Evolutionary conservation across 345 rosid species (phyloP).

Genomic region (Psidium guajava): DNA sequence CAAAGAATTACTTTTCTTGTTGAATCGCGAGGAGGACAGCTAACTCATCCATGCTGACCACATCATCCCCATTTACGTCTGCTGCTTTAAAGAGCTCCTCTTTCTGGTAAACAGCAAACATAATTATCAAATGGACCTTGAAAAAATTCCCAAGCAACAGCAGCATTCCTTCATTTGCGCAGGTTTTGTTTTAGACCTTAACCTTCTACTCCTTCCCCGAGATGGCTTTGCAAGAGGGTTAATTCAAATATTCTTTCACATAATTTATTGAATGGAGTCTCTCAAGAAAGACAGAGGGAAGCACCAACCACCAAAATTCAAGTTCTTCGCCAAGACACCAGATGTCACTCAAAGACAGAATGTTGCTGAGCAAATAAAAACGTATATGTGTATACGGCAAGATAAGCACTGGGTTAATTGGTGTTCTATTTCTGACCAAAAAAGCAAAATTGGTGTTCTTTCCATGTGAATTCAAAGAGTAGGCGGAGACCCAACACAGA

Average conservation of each 20-base stretch:
- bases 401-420: not conserved
- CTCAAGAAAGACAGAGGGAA: not conserved
- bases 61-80: constrained; percentile 78
- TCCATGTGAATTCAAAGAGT: not conserved
- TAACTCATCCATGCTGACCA: constrained; percentile 88
- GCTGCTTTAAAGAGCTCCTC: constrained; percentile 87
- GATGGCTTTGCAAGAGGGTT: not conserved
- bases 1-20: constrained; percentile 64
- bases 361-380: not conserved
- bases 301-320: not conserved
- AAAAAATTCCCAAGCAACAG: not conserved
- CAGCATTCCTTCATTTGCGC: not conserved
- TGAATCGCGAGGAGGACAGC: constrained; percentile 81
- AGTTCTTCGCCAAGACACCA: not conserved
- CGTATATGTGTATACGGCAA: not conserved
- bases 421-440: not conserved
- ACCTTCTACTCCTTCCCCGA: not conserved
- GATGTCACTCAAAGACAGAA: not conserved
- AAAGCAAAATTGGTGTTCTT: not conserved
- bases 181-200: not conserved
- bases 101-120: constrained; percentile 41
- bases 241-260: not conserved
- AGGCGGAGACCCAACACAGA: not conserved
- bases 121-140: not conserved
- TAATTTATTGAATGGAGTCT: not conserved